Percentiles rank a stretch among this genome's conserved stretches.
These are phyloP conservation scores for Mortierella hygrophila DNA, from an alignment of 192 early-diverging fungal species.

Conservation along the genomic window DNA sequence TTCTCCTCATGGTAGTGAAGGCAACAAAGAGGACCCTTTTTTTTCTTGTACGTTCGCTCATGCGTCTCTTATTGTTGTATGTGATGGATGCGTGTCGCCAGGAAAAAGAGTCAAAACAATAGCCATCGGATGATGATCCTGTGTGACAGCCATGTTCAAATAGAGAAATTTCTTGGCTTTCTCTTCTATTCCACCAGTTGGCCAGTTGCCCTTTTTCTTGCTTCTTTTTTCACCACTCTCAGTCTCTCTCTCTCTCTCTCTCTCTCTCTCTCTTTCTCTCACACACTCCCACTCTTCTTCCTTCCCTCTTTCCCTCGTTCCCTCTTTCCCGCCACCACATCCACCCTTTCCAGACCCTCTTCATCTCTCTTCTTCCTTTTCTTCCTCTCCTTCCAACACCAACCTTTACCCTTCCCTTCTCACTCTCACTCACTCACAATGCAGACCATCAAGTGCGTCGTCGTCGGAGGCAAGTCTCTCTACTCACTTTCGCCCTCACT, in stretches of 20 bases:
- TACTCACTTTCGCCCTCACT: no score
- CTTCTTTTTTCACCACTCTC: not conserved
- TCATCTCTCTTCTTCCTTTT: not conserved
- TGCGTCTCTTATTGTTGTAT: not conserved
- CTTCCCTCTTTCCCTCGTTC: not conserved
- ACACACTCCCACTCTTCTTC: not conserved
- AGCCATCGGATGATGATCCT: not conserved
- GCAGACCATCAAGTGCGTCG: slow-evolving; percentile 89
- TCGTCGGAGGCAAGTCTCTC: slow-evolving; percentile 67
- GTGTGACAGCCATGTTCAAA: not conserved
- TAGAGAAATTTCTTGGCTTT: not conserved
- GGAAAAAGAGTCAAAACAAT: no score
- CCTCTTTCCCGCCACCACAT: not conserved
- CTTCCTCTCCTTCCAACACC: not conserved
- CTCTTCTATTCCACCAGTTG: not conserved
- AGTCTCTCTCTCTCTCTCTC: slow-evolving; percentile 1
- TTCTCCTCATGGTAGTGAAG: not conserved
- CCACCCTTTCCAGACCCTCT: not conserved
- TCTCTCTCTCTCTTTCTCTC: not conserved
- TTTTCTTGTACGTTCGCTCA: not conserved
- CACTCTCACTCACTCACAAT: slow-evolving; percentile 52
- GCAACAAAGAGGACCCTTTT: not conserved
- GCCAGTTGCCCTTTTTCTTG: not conserved
- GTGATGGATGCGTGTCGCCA: not conserved
- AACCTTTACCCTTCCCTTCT: not conserved